phyloP scores from a whole-genome alignment of 257 asterid genomes.

The Forsythia viridissima region DNA sequence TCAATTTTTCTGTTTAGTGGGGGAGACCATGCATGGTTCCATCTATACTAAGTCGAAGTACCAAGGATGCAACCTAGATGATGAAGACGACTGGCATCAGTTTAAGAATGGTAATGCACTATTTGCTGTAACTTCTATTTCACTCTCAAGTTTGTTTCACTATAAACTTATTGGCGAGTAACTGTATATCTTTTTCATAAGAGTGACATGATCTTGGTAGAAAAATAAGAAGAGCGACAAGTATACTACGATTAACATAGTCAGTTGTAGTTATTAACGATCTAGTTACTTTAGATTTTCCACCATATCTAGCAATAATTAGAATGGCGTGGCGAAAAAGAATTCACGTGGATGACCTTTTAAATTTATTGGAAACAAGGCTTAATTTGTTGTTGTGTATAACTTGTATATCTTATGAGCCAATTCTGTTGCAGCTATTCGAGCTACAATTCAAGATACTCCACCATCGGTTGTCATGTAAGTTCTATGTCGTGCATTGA shows the following conservation, averaged over 20 bases:
- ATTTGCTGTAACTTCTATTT: not conserved
- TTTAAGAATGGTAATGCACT: constrained; percentile 57
- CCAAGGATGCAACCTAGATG: constrained; percentile 70
- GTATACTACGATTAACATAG: not conserved
- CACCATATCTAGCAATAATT: not conserved
- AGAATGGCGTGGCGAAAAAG: not conserved
- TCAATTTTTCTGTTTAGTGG: constrained; percentile 44
- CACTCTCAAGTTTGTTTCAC: too few relatives aligned
- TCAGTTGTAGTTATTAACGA: too few relatives aligned
- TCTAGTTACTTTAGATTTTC: too few relatives aligned
- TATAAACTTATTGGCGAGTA: too few relatives aligned
- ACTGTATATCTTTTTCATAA: not conserved
- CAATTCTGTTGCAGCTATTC: constrained; percentile 51
- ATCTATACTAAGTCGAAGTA: constrained; percentile 53
- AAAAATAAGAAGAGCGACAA: not conserved
- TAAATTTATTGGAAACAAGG: too few relatives aligned
- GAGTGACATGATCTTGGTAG: not conserved
- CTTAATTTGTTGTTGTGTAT: not conserved
- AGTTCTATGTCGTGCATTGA: constrained; percentile 19
- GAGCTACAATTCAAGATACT: constrained; percentile 68
- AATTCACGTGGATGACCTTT: not conserved
- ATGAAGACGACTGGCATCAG: constrained; percentile 74
- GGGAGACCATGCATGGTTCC: constrained; percentile 68
- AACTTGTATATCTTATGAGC: not conserved
- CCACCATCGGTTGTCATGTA: constrained; percentile 54